Conservation (phyloP, 768 basidiomycete genomes). For the Trametes coccinea region DNA sequence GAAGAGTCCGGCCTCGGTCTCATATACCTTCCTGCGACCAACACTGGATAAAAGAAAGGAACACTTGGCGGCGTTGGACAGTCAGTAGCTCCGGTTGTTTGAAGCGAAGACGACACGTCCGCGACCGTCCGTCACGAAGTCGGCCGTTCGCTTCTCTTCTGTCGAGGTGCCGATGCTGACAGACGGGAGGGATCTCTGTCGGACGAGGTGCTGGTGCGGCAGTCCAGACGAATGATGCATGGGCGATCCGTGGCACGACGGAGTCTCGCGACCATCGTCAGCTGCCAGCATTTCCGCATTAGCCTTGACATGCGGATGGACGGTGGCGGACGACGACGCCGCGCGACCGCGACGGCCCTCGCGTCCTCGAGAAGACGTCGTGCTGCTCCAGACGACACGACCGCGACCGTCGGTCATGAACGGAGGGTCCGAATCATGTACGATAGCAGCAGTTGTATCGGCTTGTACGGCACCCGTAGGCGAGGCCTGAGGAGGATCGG, state of each 20-base stretch:
- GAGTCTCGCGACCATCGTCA: neutral
- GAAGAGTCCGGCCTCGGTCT: no score
- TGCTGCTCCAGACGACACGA: constrained; percentile 36
- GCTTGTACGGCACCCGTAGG: neutral
- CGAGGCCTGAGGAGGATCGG: neutral
- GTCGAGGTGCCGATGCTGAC: neutral
- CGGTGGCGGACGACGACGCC: neutral
- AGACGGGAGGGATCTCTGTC: neutral
- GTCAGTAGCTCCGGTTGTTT: neutral
- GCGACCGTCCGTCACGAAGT: constrained; percentile 18
- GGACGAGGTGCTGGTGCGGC: neutral
- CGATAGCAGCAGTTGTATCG: neutral
- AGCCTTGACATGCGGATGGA: neutral
- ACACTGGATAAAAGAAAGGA: no score
- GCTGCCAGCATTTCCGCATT: neutral
- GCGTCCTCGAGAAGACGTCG: constrained; percentile 12
- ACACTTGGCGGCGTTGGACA: no score
- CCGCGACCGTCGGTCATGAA: constrained; percentile 39
- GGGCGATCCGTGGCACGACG: neutral
- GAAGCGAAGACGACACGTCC: constrained; percentile 17
- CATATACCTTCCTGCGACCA: no score
- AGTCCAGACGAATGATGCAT: neutral
- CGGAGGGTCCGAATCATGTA: constrained; percentile 30
- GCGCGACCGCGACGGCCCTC: constrained; percentile 15
- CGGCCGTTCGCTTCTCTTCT: neutral